phyloP scores from a whole-genome alignment of 192 early-diverging fungal species.

The Chytriomyces sp. region DNA sequence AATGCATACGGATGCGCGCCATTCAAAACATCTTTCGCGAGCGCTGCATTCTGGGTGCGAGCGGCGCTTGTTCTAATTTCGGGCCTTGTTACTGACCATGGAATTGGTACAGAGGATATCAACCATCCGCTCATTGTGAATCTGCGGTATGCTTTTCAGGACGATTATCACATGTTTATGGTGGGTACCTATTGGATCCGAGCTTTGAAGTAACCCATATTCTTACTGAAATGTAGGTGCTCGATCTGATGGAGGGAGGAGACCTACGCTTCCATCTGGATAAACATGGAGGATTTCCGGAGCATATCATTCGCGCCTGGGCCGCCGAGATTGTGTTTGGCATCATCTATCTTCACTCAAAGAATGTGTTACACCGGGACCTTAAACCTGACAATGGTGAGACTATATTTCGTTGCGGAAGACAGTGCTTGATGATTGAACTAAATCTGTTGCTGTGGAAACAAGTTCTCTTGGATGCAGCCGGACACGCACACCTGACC shows the following conservation, averaged over 20 bases:
- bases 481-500: constrained; percentile 55
- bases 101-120: constrained; percentile 62
- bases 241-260: constrained; percentile 62
- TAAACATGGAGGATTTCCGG: constrained; percentile 39
- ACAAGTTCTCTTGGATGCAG: constrained; percentile 47
- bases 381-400: constrained; percentile 41
- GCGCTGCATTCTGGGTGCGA: constrained; percentile 67
- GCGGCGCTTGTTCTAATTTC: too few relatives aligned
- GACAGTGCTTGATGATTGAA: constrained; percentile 52
- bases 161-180: constrained; percentile 67
- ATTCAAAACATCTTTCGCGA: constrained; percentile 90
- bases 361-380: constrained; percentile 54
- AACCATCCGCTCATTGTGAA: constrained; percentile 84
- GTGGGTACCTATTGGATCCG: background rate
- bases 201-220: background rate
- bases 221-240: constrained; percentile 19
- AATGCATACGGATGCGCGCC: constrained; percentile 82
- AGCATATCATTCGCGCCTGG: constrained; percentile 46
- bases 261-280: constrained; percentile 61
- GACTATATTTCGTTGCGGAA: constrained; percentile 33
- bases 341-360: constrained; percentile 48
- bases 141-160: constrained; percentile 63
- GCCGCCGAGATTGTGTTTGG: constrained; percentile 49
- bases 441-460: constrained; percentile 45
- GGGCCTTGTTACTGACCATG: background rate